Evolutionary conservation across 2,329 filamentous ascomycete genomes (phyloP).

Genomic region (Metarhizium album): DNA sequence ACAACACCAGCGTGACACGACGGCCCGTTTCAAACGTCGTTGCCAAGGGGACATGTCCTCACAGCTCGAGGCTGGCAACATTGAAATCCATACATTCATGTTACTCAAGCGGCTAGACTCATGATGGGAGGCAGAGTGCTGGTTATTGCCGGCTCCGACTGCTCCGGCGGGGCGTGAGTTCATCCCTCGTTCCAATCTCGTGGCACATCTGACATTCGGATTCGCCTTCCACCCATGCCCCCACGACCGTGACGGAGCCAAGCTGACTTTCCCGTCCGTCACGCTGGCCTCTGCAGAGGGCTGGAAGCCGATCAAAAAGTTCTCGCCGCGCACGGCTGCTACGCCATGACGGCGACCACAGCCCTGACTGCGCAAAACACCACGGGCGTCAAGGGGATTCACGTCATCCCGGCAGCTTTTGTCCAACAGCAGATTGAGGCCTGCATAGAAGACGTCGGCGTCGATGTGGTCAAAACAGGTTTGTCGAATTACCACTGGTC

Average conservation of each 20-base stretch:
- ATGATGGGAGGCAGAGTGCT: constrained; percentile 48
- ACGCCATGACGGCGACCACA: constrained; percentile 92
- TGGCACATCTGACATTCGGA: neutral
- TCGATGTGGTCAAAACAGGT: constrained; percentile 91
- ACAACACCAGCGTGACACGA: too few relatives aligned
- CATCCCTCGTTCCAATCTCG: neutral
- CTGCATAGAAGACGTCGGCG: constrained; percentile 71
- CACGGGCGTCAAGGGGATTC: constrained; percentile 68
- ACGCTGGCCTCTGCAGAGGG: constrained; percentile 45
- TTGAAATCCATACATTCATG: neutral
- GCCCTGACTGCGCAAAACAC: constrained; percentile 97
- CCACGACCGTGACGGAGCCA: neutral
- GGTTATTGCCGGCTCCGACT: constrained; percentile 80
- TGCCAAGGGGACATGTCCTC: neutral
- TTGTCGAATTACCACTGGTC: constrained; percentile 12
- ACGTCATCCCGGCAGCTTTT: constrained; percentile 67
- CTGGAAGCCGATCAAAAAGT: constrained; percentile 95
- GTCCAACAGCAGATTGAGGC: constrained; percentile 78
- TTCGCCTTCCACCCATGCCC: too few relatives aligned
- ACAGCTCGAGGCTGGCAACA: neutral
- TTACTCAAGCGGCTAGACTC: neutral
- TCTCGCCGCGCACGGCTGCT: constrained; percentile 81
- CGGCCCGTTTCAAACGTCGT: neutral
- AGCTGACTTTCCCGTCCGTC: neutral
- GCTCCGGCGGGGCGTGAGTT: constrained; percentile 74